Evolutionary conservation across 495 filamentous ascomycete genomes (phyloP).

Genomic region (Cercophora scortea): DNA sequence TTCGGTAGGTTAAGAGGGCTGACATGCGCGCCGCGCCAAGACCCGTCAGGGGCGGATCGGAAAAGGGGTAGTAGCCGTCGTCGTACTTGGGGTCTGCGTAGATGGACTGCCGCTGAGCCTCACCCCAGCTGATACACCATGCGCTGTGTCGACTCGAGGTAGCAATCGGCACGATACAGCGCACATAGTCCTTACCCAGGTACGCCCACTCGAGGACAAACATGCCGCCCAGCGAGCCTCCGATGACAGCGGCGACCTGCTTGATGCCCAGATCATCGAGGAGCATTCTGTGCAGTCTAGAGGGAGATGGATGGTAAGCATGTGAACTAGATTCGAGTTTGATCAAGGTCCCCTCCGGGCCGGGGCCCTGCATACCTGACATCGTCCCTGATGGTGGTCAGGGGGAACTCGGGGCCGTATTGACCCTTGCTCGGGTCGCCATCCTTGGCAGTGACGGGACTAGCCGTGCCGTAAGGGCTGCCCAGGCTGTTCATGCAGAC

Average conservation of each 20-base stretch:
- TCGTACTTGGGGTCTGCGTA: conserved; percentile 98
- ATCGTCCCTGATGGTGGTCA: conserved; percentile 92
- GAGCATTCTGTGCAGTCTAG: conserved; percentile 80
- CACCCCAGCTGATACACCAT: conserved; percentile 99
- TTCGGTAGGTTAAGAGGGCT: conserved; percentile 89
- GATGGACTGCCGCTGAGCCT: conserved; percentile 95
- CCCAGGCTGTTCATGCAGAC: conserved; percentile 94
- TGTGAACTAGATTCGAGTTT: background rate
- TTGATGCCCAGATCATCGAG: conserved; percentile 83
- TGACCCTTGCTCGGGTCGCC: conserved; percentile 62
- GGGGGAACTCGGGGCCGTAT: conserved; percentile 93
- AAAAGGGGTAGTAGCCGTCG: conserved; percentile 85
- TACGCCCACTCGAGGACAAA: conserved; percentile 94
- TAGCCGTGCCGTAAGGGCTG: conserved; percentile 93
- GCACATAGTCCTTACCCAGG: conserved; percentile 90
- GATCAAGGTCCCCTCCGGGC: no score
- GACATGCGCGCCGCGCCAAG: conserved; percentile 95
- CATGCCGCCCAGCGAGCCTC: conserved; percentile 99
- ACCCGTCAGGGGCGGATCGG: conserved; percentile 75
- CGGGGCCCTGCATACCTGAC: conserved; percentile 68
- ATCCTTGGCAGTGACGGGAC: conserved; percentile 84
- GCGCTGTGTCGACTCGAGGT: conserved; percentile 92
- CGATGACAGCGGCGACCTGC: conserved; percentile 82
- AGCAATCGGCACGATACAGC: conserved; percentile 84
- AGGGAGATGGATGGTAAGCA: background rate